Percentiles rank a stretch among this genome's conserved stretches.
Evolutionary conservation across 2,329 filamentous ascomycete genomes (phyloP).

Genomic region (Cercospora sp.): DNA sequence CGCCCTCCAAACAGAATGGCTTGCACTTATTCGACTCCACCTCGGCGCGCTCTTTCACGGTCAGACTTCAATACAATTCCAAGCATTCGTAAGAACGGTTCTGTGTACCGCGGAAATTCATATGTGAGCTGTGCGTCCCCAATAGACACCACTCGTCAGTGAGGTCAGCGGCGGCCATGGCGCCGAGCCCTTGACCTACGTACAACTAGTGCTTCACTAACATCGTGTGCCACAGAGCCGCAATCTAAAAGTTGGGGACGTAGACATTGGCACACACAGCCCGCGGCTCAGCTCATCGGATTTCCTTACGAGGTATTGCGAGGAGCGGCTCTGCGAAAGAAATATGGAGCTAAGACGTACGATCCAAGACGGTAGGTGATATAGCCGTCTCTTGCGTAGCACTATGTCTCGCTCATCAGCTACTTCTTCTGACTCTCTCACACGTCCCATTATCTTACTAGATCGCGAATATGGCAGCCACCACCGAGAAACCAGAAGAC

Average conservation of each 20-base stretch:
- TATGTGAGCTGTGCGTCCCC: too few relatives aligned
- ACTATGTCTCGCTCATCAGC: background rate
- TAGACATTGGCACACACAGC: background rate
- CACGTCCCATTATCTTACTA: background rate
- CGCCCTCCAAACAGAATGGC: background rate
- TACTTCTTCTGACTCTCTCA: background rate
- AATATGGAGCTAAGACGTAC: background rate
- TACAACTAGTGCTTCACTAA: background rate
- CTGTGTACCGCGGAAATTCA: too few relatives aligned
- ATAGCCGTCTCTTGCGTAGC: background rate
- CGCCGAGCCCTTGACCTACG: conserved; percentile 8
- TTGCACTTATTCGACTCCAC: background rate
- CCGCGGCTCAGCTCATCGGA: background rate
- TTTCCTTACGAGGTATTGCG: background rate
- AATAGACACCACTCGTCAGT: background rate
- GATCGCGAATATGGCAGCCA: background rate
- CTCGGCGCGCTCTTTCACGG: background rate
- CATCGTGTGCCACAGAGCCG: background rate
- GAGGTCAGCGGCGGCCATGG: background rate
- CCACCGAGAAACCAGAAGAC: background rate
- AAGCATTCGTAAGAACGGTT: too few relatives aligned
- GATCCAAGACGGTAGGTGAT: background rate
- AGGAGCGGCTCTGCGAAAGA: background rate
- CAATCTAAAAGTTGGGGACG: background rate
- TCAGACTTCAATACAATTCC: too few relatives aligned